Evolutionary conservation across 1,139 yeast species (phyloP), one percentile per base, ranked within the genome.

Genomic region (Wickerhamomyces sp.): DNA sequence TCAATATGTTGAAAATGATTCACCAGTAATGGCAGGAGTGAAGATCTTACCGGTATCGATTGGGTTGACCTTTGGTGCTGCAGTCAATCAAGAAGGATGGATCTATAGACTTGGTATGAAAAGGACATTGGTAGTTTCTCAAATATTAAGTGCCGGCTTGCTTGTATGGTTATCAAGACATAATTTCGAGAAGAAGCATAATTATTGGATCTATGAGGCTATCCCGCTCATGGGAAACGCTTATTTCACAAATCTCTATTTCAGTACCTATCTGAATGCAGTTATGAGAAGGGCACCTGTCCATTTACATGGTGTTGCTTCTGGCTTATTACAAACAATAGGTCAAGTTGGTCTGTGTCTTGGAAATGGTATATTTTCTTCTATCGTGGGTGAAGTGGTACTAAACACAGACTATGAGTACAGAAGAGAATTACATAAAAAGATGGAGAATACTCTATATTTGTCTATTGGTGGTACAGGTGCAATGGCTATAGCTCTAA

Each of bases 291-390:
- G 44, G 15, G 58, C 66, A 6, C 67, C 67, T 3, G 33, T 45
- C 6, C 59, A 59, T 36, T 45, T 59, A 16, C 65, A 61, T 33
- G 65, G 65, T 15, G 54, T 51, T 20, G 61, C 63, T 3, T 49
- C 58, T 6, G 67, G 64, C 4, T 46, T 63, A 17, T 50, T 54
- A 30, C 59, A 55, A 37, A 58, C 65, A 0, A 39, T 48, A 22
- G 54, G 54, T 1, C 65, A 62, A 39, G 39, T 58, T n/a, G 58
- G 58, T 5, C 39, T 53, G 2, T 39, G 46, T 28, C 21, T 51
- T 4, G 46, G 44, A 10, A 45, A 40, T 28, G 44, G 49, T 7
- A 17, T 48, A 5, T 33, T 38, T 9, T 41, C 52, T 9, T 30
- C 53, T 2, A 34, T 51, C 2, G 14, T 48, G 7, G 54, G 55